Conservation (phyloP, 2,329 filamentous ascomycete genomes). For the Lasiodiplodia citricola region DNA sequence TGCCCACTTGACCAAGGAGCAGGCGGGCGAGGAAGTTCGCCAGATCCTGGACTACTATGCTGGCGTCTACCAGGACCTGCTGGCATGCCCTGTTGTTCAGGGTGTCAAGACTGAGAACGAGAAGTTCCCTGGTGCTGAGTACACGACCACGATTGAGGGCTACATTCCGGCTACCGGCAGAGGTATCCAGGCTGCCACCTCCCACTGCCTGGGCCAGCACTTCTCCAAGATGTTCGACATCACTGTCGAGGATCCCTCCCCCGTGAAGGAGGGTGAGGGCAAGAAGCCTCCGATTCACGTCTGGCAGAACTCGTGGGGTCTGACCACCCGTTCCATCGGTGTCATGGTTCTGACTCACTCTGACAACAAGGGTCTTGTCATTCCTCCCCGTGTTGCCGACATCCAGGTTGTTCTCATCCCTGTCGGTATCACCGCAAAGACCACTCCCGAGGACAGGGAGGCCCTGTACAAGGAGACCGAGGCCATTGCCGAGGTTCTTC, state of each 20-base stretch:
- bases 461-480: constrained; percentile 78
- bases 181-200: constrained; percentile 95
- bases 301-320: constrained; percentile 99
- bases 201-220: constrained; percentile 94
- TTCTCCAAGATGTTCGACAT: constrained; percentile 99
- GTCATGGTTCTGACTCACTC: constrained; percentile 99
- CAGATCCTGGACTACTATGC: constrained; percentile 95
- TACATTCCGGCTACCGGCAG: constrained; percentile 96
- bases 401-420: constrained; percentile 87
- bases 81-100: constrained; percentile 93
- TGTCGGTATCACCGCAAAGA: constrained; percentile 87
- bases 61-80: constrained; percentile 87
- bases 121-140: constrained; percentile 95
- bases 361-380: constrained; percentile 92
- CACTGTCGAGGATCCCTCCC: constrained; percentile 85
- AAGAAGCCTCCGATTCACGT: constrained; percentile 72
- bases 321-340: constrained; percentile 95
- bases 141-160: constrained; percentile 95
- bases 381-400: constrained; percentile 88
- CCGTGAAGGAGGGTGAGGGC: constrained; percentile 70
- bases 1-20: constrained; percentile 83
- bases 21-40: constrained; percentile 83
- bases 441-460: constrained; percentile 71
- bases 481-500: constrained; percentile 70
- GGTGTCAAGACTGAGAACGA: constrained; percentile 96